Conservation (phyloP, 2,329 filamentous ascomycete genomes). For the Hypoxylon sp. region DNA sequence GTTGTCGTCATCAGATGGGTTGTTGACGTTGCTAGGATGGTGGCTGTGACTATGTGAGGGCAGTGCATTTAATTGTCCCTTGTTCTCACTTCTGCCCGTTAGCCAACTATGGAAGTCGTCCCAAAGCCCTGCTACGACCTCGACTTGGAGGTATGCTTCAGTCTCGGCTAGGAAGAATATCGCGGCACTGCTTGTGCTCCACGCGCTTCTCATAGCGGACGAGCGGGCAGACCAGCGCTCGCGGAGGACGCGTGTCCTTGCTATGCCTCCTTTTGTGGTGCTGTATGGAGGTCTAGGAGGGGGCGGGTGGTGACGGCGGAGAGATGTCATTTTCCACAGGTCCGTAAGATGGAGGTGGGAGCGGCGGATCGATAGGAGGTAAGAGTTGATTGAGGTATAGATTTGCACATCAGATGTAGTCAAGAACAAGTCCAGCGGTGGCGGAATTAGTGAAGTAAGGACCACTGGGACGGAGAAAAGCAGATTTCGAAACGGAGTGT, state of each 20-base stretch:
- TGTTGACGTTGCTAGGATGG: not conserved
- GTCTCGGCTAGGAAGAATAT: slow-evolving; percentile 92
- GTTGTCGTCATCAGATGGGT: slow-evolving; percentile 3
- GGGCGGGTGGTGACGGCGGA: slow-evolving; percentile 81
- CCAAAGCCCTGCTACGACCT: slow-evolving; percentile 86
- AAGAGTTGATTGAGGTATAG: slow-evolving; percentile 89
- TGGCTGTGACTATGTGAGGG: slow-evolving; percentile 27
- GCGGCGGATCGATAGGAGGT: slow-evolving; percentile 85
- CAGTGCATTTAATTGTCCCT: slow-evolving; percentile 36
- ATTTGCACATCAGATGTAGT: slow-evolving; percentile 79
- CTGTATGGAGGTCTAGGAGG: slow-evolving; percentile 75
- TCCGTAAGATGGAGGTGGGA: slow-evolving; percentile 87
- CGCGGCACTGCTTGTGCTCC: slow-evolving; percentile 89
- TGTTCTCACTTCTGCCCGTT: slow-evolving; percentile 55
- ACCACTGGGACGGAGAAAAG: slow-evolving; percentile 82
- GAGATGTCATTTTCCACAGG: slow-evolving; percentile 86
- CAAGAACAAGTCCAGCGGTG: slow-evolving; percentile 90
- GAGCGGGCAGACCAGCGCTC: slow-evolving; percentile 73
- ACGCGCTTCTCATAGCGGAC: slow-evolving; percentile 81
- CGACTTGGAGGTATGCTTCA: slow-evolving; percentile 88
- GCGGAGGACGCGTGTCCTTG: slow-evolving; percentile 72
- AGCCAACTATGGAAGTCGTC: slow-evolving; percentile 84
- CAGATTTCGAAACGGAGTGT: slow-evolving; percentile 80
- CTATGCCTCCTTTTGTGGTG: slow-evolving; percentile 70
- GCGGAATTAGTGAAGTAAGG: slow-evolving; percentile 78